Evolutionary conservation across 768 basidiomycete species (phyloP).

Genomic region (Suillus sp.): DNA sequence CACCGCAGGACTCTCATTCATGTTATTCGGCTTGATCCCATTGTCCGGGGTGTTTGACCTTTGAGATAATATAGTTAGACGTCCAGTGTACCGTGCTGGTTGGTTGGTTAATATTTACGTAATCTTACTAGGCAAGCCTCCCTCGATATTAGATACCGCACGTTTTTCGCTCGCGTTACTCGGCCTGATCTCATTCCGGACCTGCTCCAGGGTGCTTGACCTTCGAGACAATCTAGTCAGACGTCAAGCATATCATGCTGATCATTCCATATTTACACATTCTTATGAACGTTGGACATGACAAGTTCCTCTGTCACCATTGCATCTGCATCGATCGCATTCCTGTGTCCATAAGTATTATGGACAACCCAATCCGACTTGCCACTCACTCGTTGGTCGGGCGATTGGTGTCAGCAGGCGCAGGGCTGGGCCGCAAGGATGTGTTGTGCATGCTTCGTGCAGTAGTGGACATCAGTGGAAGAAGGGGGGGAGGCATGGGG

Average conservation of each 20-base stretch:
- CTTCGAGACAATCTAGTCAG: background rate
- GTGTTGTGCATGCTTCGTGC: background rate
- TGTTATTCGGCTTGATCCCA: background rate
- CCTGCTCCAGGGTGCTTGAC: background rate
- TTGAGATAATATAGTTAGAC: background rate
- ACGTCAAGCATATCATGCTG: background rate
- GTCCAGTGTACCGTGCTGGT: background rate
- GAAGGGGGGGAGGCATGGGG: no score
- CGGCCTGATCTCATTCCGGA: conserved; percentile 34
- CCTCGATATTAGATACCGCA: no score
- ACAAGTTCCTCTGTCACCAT: background rate
- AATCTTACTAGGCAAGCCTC: background rate
- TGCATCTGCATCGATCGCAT: background rate
- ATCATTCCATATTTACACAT: background rate
- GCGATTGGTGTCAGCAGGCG: background rate
- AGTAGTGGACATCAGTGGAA: no score
- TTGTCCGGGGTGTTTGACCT: background rate
- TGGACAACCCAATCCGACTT: no score
- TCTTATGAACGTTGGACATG: background rate
- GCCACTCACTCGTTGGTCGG: background rate
- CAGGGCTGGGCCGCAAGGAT: background rate
- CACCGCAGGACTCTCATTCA: background rate
- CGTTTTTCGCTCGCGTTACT: background rate
- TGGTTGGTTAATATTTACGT: background rate
- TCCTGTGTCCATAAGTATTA: background rate